Percentiles rank a stretch among this genome's conserved stretches.
Evolutionary conservation across 2,329 filamentous ascomycete species (phyloP).

Genomic region (Phoma sp.): DNA sequence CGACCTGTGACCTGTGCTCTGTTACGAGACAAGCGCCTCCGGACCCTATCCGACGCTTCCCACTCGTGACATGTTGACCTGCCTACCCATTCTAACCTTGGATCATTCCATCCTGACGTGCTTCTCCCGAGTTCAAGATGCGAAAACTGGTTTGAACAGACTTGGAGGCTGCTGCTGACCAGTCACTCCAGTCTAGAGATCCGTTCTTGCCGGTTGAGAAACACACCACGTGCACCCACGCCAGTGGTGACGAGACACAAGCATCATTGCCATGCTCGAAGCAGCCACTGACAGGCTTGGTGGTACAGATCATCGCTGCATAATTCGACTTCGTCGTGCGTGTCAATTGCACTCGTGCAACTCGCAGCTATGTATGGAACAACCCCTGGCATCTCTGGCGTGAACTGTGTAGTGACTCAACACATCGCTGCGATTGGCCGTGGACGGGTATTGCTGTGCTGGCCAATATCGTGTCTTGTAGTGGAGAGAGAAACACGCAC

Average conservation of each 20-base stretch:
- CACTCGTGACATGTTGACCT: neutral
- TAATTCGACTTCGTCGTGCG: neutral
- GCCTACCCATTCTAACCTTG: neutral
- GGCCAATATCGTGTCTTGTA: no score
- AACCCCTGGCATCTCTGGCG: neutral
- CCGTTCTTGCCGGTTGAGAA: neutral
- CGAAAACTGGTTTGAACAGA: neutral
- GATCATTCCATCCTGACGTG: conserved; percentile 1
- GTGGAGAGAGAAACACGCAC: no score
- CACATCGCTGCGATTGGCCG: no score
- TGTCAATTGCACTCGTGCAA: neutral
- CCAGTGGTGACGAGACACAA: conserved; percentile 8
- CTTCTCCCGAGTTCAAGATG: neutral
- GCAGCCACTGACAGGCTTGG: conserved; percentile 1
- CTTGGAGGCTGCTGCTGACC: neutral
- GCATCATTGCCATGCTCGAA: neutral
- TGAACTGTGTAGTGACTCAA: neutral
- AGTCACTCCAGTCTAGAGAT: neutral
- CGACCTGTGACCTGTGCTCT: no score
- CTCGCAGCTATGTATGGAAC: neutral
- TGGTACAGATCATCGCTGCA: conserved; percentile 3
- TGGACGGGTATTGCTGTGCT: no score
- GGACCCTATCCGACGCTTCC: neutral
- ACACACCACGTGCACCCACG: neutral
- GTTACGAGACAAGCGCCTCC: neutral